Evolutionary conservation across 495 filamentous ascomycete species (phyloP).

Genomic region (Aspergillus nidulans): DNA sequence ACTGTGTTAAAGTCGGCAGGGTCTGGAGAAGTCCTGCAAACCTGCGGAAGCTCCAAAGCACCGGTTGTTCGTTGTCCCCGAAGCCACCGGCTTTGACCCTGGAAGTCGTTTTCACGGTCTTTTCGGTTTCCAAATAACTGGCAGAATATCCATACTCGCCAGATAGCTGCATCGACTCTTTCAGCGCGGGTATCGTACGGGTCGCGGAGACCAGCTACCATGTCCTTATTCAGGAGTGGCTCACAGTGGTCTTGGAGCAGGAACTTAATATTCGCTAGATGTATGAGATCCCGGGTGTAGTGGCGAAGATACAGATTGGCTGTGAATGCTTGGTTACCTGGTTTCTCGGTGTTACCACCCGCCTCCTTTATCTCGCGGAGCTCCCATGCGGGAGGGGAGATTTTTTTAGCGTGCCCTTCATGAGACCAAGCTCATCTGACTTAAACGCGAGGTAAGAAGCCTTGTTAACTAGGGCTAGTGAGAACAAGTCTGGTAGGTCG

Average conservation of each 20-base stretch:
- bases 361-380: constrained; percentile 10
- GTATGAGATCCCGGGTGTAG: constrained; percentile 2
- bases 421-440: constrained; percentile 6
- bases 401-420: constrained; percentile 1
- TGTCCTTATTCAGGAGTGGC: background rate
- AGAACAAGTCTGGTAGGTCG: constrained; percentile 7
- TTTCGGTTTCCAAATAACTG: constrained; percentile 10
- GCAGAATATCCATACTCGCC: constrained; percentile 14
- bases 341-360: background rate
- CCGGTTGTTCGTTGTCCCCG: background rate
- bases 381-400: constrained; percentile 11
- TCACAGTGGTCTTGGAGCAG: background rate
- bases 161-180: constrained; percentile 9
- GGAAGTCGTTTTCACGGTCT: constrained; percentile 5
- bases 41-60: background rate
- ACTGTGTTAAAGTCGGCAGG: constrained; percentile 8
- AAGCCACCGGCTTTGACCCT: constrained; percentile 9
- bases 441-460: constrained; percentile 10
- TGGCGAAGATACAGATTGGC: constrained; percentile 7
- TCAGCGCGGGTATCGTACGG: background rate
- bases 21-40: constrained; percentile 5
- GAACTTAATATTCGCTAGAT: constrained; percentile 5
- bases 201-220: background rate
- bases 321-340: background rate
- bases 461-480: constrained; percentile 6